Base-by-base conservation (phyloP, 1,139 yeast genomes). In the Hemisphaericaspora subhashii region DNA sequence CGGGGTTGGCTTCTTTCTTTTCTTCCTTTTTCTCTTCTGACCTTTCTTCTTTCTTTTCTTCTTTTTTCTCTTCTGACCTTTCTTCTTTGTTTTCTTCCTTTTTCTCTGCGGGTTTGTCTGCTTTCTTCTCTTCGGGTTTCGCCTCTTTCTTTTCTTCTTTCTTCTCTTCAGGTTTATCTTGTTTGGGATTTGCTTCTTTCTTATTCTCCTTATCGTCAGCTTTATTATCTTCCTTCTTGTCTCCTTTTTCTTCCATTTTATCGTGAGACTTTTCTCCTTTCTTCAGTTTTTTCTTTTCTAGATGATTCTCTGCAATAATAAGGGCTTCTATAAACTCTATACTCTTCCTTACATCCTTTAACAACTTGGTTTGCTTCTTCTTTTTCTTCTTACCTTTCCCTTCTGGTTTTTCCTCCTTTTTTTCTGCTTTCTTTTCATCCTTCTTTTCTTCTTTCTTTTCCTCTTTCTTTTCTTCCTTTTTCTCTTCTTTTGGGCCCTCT, bases 381-480 rank as follows among this genome's bases (percentile, higher is more conserved):
- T n/a, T 31, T 12, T 20, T 20, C 8, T 20, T 8, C 8, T 20
- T 8, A 10, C 4, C 11, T n/a, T 22, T n/a, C 24, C 11, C 28
- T 29, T 29, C 31, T 33, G 17, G 31, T 40, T 22, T 33, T 29
- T 22, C 24, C 27, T n/a, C 21, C 25, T 20, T 20, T 20, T 20
- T 8, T 20, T 20, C 21, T n/a, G 7, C 11, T n/a, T 22, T n/a
- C 24, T 22, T 23, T 29, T 29, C 31, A 33, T 22, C 35, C 42
- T 22, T 33, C 32, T 22, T 27, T 25, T n/a, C 21, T 29, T 18
- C 11, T 23, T 24, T 29, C 30, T n/a, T 31, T 16, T n/a, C 20
- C 20, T 30, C 14, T 17, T 26, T 27, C 35, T 11, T 28, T 33
- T 36, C 22, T n/a, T 33, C 26, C 28, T 33, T 23, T 10, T 22